Base-by-base conservation (phyloP, 768 basidiomycete species). In the Boletus subcaerulescens region DNA sequence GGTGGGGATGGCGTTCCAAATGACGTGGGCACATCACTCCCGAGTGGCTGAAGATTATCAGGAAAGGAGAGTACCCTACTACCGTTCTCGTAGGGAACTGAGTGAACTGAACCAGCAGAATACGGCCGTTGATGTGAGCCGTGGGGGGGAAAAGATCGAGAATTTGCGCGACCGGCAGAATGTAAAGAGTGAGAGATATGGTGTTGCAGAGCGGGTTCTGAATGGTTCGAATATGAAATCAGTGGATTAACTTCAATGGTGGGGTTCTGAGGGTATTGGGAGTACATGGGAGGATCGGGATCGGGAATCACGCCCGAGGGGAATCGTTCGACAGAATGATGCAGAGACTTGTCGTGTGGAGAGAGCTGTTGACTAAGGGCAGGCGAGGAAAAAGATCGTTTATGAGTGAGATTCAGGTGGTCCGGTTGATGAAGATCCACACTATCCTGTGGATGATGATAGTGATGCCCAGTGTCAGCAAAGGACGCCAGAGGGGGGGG, bases 401-500 rank as follows among this genome's bases (percentile, higher is more conserved):
- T 68, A 22, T 67, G 69, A 17, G 58, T 44, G 24, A 58, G 60
- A 17, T 41, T 49, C 12, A 60, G 57, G 35, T 61, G 62, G n/a
- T 63, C 58, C 22, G 54, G 56, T 45, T 56, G 60, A 35, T 47
- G 53, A 44, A 58, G 50, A 18, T 65, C 61, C 4, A 50, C 50
- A 31, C n/a, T 39, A 7, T 73, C 65, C 13, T 57, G 64, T 11
- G 57, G 60, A 38, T 72, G 66, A 39, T 73, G 66, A 39, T 73
- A 73, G 18, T 61, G 67, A 53, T 72, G 70, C 17, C 57, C 64
- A 20, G 71, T 46, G 24, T 56, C 60, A 20, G 64, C 55, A 29
- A 78, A 58, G 51, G 61, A 46, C 20, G 67, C 67, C 62, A 75
- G 58, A 36, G 76, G 73, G 3, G 77, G 75, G 31, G 68, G 73